Percentiles rank a stretch among this genome's conserved stretches.
These are phyloP conservation scores for Cadophora malorum DNA, from an alignment of 2,329 filamentous ascomycete species.

Conservation along the genomic window DNA sequence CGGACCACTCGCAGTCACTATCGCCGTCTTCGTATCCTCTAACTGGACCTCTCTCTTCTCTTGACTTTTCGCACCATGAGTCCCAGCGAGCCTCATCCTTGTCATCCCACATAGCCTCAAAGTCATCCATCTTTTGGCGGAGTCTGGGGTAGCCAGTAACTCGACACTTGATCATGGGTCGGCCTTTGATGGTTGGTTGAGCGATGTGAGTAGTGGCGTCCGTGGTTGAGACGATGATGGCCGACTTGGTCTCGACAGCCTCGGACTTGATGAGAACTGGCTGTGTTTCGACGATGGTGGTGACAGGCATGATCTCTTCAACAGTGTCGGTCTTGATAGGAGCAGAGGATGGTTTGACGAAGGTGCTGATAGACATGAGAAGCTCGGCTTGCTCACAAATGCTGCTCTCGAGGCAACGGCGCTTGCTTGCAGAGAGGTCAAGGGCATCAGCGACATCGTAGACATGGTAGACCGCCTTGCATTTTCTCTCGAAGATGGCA, in stretches of 20 bases:
- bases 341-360: neutral
- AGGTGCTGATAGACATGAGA: neutral
- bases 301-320: neutral
- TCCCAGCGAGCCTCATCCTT: neutral
- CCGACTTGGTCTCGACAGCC: neutral
- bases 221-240: neutral
- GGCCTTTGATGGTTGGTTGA: neutral
- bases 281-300: neutral
- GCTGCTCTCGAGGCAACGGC: neutral
- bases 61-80: neutral
- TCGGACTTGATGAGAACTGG: neutral
- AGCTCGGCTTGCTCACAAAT: neutral
- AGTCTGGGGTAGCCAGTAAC: neutral
- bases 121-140: neutral
- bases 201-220: neutral
- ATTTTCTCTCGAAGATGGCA: neutral
- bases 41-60: neutral
- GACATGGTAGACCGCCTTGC: neutral
- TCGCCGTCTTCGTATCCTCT: neutral
- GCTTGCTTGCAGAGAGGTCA: neutral
- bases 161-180: neutral
- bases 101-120: neutral
- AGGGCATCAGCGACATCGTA: neutral
- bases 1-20: constrained; percentile 4
- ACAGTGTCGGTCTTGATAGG: neutral